Percentiles rank a stretch among this genome's conserved stretches.
These are phyloP conservation scores for Hymenoscyphus fraxineus DNA, from an alignment of 2,329 filamentous ascomycete species.

Conservation along the genomic window DNA sequence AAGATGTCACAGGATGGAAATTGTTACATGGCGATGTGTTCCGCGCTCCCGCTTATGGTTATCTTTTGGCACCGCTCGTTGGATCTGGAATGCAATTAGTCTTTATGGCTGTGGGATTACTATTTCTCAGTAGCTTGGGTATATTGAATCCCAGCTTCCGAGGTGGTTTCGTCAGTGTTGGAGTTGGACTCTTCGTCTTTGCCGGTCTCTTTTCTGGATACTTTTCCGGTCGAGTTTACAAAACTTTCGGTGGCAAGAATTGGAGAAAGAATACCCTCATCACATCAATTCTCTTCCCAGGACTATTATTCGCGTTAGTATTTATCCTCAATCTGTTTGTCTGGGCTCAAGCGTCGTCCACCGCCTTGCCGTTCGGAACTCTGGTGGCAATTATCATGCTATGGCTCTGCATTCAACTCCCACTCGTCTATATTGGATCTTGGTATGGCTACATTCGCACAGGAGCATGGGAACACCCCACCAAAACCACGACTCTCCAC, in stretches of 20 bases:
- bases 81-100: constrained; percentile 85
- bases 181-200: constrained; percentile 76
- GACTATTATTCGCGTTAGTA: constrained; percentile 68
- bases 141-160: constrained; percentile 82
- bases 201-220: constrained; percentile 83
- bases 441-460: constrained; percentile 70
- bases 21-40: constrained; percentile 86
- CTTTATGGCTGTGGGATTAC: constrained; percentile 72
- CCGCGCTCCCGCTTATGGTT: constrained; percentile 65
- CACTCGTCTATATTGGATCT: constrained; percentile 75
- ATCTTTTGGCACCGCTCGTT: constrained; percentile 72
- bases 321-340: constrained; percentile 85
- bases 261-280: constrained; percentile 74
- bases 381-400: constrained; percentile 68
- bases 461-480: constrained; percentile 74
- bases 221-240: constrained; percentile 79
- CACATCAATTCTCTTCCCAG: constrained; percentile 75
- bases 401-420: constrained; percentile 83
- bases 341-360: constrained; percentile 85
- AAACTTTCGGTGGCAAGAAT: constrained; percentile 72
- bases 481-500: constrained; percentile 67
- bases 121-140: constrained; percentile 70
- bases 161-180: constrained; percentile 84
- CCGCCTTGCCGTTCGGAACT: constrained; percentile 79
- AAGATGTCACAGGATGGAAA: constrained; percentile 86